These are phyloP conservation scores for Geotrichum reessii DNA, from an alignment of 1,139 yeast species.

Conservation along the genomic window DNA sequence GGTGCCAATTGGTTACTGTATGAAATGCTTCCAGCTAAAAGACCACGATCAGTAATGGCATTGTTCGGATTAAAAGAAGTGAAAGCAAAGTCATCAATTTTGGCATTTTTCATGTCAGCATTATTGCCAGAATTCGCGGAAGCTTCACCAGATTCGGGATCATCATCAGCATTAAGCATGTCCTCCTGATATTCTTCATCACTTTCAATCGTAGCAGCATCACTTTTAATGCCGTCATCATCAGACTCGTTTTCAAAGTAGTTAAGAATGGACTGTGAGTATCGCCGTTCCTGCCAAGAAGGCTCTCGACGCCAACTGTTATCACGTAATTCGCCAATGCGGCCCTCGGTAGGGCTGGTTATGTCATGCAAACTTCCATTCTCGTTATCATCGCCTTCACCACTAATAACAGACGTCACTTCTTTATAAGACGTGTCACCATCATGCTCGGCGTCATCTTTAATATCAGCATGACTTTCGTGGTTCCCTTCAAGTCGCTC, in stretches of 20 bases:
- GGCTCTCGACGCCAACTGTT: slow-evolving; percentile 4
- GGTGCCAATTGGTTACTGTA: slow-evolving; percentile 21
- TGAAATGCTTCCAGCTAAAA: slow-evolving; percentile 17
- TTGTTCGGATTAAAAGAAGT: slow-evolving; percentile 30
- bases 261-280: background rate
- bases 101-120: slow-evolving; percentile 10
- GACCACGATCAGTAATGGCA: slow-evolving; percentile 22
- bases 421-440: background rate
- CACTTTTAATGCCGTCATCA: slow-evolving; percentile 14
- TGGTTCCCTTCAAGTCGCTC: background rate
- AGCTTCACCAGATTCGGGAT: slow-evolving; percentile 6
- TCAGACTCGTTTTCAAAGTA: slow-evolving; percentile 5
- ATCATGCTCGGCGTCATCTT: background rate
- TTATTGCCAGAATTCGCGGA: slow-evolving; percentile 5
- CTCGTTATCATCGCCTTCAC: background rate
- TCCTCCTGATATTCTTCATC: slow-evolving; percentile 20
- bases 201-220: slow-evolving; percentile 18
- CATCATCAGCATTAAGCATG: background rate
- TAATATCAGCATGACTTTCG: background rate
- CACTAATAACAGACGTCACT: background rate
- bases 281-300: slow-evolving; percentile 8
- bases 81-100: slow-evolving; percentile 31
- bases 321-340: slow-evolving; percentile 7
- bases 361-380: background rate
- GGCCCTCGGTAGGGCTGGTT: slow-evolving; percentile 1